phyloP scores from a whole-genome alignment of 305 asterid genomes.

The Salvia sclarea region DNA sequence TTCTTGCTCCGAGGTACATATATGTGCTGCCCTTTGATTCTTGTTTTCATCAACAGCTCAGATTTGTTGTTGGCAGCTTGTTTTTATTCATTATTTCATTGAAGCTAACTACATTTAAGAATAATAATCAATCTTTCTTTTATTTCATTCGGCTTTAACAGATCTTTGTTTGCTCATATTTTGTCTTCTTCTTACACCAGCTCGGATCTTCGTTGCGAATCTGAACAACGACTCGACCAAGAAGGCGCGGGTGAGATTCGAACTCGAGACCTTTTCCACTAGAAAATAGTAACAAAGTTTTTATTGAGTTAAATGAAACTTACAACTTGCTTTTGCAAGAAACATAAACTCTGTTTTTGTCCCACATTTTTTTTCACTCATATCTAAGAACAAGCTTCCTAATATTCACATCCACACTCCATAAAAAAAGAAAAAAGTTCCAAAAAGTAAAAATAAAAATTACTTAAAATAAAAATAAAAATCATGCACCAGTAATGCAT shows the following conservation, averaged over 20 bases:
- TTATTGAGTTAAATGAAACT: not conserved
- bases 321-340: slow-evolving; percentile 12
- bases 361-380: not conserved
- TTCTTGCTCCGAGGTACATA: not conserved
- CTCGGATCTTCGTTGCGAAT: no score
- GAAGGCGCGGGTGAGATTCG: no score
- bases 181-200: no score
- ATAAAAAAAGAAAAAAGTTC: not conserved
- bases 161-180: not conserved
- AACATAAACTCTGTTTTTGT: slow-evolving; percentile 12
- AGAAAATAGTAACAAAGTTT: no score
- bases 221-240: no score
- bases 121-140: slow-evolving; percentile 13
- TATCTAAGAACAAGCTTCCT: slow-evolving; percentile 1
- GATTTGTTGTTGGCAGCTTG: slow-evolving; percentile 21
- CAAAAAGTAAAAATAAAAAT: not conserved
- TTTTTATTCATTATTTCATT: slow-evolving; percentile 30
- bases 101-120: slow-evolving; percentile 36
- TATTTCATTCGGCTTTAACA: not conserved
- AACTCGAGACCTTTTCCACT: no score
- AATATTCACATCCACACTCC: slow-evolving; percentile 31
- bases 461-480: not conserved
- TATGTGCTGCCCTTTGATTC: slow-evolving; percentile 20
- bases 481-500: slow-evolving; percentile 57
- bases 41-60: slow-evolving; percentile 42